phyloP scores from a whole-genome alignment of 345 rosid species.

The Euphorbia tirucalli region DNA sequence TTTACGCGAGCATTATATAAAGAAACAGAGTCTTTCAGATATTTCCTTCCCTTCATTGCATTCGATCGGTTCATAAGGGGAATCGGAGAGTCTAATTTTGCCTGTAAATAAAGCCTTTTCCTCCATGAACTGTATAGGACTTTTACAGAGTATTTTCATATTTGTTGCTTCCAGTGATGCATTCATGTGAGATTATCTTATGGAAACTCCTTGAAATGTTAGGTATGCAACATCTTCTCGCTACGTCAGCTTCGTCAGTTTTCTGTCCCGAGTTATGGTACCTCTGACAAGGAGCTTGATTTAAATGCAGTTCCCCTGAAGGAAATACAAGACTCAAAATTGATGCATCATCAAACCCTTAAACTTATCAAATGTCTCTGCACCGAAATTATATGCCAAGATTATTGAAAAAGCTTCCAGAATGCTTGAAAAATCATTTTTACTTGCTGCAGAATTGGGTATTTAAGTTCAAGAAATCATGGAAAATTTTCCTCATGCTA shows the following conservation, averaged over 20 bases:
- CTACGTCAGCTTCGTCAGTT: not conserved
- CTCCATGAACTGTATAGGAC: too few species aligned
- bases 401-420: not conserved
- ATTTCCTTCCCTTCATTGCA: too few species aligned
- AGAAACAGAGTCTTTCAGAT: too few species aligned
- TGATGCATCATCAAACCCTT: slow-evolving; percentile 3
- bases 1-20: too few species aligned
- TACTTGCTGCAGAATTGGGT: slow-evolving; percentile 1
- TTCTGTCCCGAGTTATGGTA: not conserved
- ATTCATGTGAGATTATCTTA: too few species aligned
- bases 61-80: too few species aligned
- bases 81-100: too few species aligned
- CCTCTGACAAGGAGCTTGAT: not conserved
- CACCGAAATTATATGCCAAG: not conserved
- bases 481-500: slow-evolving; percentile 8
- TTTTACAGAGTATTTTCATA: not conserved
- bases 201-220: slow-evolving; percentile 1
- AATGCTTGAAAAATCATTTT: not conserved
- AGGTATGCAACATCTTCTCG: not conserved
- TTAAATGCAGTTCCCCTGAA: slow-evolving; percentile 5
- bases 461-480: slow-evolving; percentile 6
- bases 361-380: not conserved
- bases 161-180: not conserved
- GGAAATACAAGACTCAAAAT: not conserved
- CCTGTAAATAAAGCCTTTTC: too few species aligned